These are phyloP conservation scores for Urtica urens DNA, from an alignment of 306 rosid species.

Conservation along the genomic window DNA sequence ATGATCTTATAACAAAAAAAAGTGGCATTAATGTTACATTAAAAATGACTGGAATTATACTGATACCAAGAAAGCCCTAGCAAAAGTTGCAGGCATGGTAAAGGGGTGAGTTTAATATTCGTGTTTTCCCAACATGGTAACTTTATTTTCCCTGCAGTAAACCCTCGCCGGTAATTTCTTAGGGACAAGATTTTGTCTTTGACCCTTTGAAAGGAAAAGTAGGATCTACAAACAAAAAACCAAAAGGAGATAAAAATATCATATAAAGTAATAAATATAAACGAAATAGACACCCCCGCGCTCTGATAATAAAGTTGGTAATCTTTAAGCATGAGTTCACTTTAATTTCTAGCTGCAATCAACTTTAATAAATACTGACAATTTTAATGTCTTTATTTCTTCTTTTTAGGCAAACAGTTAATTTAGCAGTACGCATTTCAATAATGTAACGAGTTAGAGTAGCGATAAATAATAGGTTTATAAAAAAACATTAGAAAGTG, in stretches of 20 bases:
- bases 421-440: not conserved
- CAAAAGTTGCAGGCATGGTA: not conserved
- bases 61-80: no score
- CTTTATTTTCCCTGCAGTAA: no score
- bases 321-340: constrained; percentile 1
- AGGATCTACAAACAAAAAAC: not conserved
- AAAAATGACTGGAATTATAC: no score
- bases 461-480: no score
- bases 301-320: not conserved
- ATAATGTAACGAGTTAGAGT: not conserved
- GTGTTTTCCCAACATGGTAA: not conserved
- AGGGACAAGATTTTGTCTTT: no score
- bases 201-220: no score
- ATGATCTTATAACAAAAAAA: no score
- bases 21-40: no score
- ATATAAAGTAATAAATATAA: not conserved
- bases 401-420: not conserved
- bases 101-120: not conserved
- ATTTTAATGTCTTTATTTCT: not conserved
- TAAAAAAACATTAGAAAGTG: no score
- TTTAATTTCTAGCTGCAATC: not conserved
- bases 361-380: constrained; percentile 7
- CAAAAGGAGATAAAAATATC: not conserved
- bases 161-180: no score
- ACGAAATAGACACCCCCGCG: not conserved